A percentile compares a stretch with the other conserved stretches of the same genome.
Conservation (phyloP, 345 rosid species). For the Mallotus nudiflorus region DNA sequence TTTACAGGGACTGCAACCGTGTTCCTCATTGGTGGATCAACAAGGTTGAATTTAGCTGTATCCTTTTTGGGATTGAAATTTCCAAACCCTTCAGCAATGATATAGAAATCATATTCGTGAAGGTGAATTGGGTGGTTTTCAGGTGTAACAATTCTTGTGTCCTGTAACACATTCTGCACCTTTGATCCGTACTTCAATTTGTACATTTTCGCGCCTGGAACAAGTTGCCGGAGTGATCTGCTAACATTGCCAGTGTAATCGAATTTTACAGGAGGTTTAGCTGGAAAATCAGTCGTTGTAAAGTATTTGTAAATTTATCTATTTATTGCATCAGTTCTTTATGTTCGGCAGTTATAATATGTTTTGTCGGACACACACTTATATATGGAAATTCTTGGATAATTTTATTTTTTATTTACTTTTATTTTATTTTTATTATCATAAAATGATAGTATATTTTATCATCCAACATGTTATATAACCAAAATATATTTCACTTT, state of each 20-base stretch:
- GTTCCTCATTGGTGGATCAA: conserved; percentile 89
- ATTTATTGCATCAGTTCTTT: no score
- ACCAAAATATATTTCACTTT: no score
- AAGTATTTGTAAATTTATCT: no score
- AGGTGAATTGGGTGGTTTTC: no score
- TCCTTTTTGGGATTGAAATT: conserved; percentile 74
- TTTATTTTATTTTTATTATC: no score
- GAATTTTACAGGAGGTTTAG: conserved; percentile 57
- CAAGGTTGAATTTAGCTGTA: conserved; percentile 68
- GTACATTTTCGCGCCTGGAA: conserved; percentile 62
- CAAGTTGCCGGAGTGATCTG: conserved; percentile 65
- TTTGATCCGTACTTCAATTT: conserved; percentile 63
- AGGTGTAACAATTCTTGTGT: no score
- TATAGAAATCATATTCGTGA: conserved; percentile 92
- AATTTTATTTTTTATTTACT: no score
- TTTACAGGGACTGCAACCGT: conserved; percentile 71
- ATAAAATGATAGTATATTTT: no score
- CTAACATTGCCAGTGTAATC: conserved; percentile 88
- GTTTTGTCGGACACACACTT: no score
- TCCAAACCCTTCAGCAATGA: conserved; percentile 82
- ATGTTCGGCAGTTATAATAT: no score
- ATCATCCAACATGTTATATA: no score
- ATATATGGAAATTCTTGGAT: no score
- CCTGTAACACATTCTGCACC: conserved; percentile 85
- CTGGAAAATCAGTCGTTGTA: conserved; percentile 84